Base-by-base conservation (phyloP, 1,284 basidiomycete species). In the Sphaerobolus stellatus region DNA sequence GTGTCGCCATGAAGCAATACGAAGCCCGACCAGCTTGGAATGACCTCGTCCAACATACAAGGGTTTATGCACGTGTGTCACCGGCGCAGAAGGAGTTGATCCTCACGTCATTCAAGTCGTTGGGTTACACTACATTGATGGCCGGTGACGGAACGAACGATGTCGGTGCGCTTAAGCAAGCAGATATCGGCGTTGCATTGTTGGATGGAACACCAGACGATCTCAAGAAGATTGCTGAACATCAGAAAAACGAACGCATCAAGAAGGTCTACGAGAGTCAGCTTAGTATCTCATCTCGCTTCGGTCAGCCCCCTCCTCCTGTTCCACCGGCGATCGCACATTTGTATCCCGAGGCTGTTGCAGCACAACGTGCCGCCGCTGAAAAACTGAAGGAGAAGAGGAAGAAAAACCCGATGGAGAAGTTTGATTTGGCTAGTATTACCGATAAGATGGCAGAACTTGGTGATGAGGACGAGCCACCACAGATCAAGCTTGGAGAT, bases 81-180 rank as follows among this genome's bases (percentile, higher is more conserved):
- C 94, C 94, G 1, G 73, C 83, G 1, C 95, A 98, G 69, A 98
- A 98, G 73, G 94, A 98, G 69, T 83, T 83, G 68, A 96, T 98
- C 70, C 81, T 98, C 46, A 91, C 92, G 0, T 88, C 90, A 3
- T 78, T 98, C 54, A 92, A 94, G 68, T 79, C 80, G 13, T 82
- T 96, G 25, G 94, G 94, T 25, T 98, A 92, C 69, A 80, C 82
- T 6, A 98, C 94, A 0, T 79, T 98, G 52, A 98, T 98, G 94
- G 94, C 94, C 11, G 94, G 94, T 56, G 95, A 98, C 68, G 95
- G 95, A 34, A 98, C 94, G 16, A 98, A 98, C 69, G 94, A 98
- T 62, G 94, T 98, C 46, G 94, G 95, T 29, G 94, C 95, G 2
- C 82, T 98, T 50, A 98, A 98, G 70, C 92, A 96, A 68, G 94